Evolutionary conservation across 2,329 filamentous ascomycete species (phyloP).

Genomic region (Beauveria medogensis): DNA sequence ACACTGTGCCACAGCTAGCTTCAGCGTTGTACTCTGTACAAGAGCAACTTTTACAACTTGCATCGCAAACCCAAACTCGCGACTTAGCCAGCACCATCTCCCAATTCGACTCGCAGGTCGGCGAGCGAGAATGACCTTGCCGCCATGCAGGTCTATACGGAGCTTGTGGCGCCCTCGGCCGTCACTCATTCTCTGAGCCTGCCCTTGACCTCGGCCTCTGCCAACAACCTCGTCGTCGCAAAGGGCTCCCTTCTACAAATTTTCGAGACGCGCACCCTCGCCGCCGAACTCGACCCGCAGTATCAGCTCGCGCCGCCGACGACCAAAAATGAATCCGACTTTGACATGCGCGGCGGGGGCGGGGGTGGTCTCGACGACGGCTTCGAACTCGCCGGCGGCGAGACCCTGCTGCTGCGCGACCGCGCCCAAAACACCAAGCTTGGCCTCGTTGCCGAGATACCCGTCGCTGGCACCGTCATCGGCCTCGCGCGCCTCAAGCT

Average conservation of each 20-base stretch:
- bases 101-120: conserved; percentile 15
- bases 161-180: conserved; percentile 87
- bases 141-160: conserved; percentile 92
- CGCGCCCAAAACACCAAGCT: conserved; percentile 65
- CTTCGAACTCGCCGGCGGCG: conserved; percentile 54
- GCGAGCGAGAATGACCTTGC: conserved; percentile 27
- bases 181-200: conserved; percentile 81
- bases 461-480: conserved; percentile 74
- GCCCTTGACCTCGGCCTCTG: conserved; percentile 66
- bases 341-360: conserved; percentile 37
- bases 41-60: background rate
- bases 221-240: conserved; percentile 81
- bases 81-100: background rate
- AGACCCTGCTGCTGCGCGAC: conserved; percentile 54
- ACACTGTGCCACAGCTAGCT: background rate
- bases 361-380: conserved; percentile 44
- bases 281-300: conserved; percentile 51
- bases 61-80: background rate
- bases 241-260: conserved; percentile 91
- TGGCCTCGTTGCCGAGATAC: conserved; percentile 75
- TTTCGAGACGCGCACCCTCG: conserved; percentile 64
- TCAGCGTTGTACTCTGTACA: background rate
- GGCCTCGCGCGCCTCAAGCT: conserved; percentile 73
- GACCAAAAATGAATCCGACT: conserved; percentile 36
- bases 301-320: conserved; percentile 24